Evolutionary conservation across 2,329 filamentous ascomycete species (phyloP), one percentile per base, ranked within the genome.

Genomic region (Sporothrix brasiliensis): DNA sequence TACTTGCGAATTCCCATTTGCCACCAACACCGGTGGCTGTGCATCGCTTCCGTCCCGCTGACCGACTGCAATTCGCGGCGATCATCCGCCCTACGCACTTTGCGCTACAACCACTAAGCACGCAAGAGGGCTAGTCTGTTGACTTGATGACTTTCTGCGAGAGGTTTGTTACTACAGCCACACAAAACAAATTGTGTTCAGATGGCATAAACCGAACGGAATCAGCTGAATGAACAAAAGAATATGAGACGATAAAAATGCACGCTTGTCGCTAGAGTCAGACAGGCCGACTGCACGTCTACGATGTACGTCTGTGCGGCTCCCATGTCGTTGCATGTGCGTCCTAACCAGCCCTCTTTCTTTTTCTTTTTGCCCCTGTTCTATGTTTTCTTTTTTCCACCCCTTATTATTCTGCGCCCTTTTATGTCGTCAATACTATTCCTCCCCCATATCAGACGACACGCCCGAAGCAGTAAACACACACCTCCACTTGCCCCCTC

Each of bases 271-370:
- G 58, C 47, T 7, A 39, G n/a, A 63, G 21, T 4, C 27, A 39
- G 39, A 27, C 11, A 63, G n/a, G 47, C 34, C 39, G 49, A 50
- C 11, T 49, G 16, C 19, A n/a, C 24, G 24, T 24, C 24, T 24
- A 24, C 24, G 11, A 7, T 34, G 16, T 24, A 16, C n/a, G 54
- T 58, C 30, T 58, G 24, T 34, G 44, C n/a, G 61, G 14, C 44
- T 49, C 34, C 44, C 44, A 65, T 65, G 44, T 65, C 61, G 61
- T 65, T 50, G 61, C 44, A 65, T 50, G 61, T 16, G 34, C 50
- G 50, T 16, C 44, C 24, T 44, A 44, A 10, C 44, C 61, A 34
- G 44, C 44, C 60, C 13, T 27, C 14, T 30, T 50, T 65, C 61
- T 65, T 30, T 50, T n/a, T 49, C 24, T 39, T 53, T 27, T 13